These are phyloP conservation scores for Populus simonii DNA, from an alignment of 345 rosid genomes.

Conservation along the genomic window DNA sequence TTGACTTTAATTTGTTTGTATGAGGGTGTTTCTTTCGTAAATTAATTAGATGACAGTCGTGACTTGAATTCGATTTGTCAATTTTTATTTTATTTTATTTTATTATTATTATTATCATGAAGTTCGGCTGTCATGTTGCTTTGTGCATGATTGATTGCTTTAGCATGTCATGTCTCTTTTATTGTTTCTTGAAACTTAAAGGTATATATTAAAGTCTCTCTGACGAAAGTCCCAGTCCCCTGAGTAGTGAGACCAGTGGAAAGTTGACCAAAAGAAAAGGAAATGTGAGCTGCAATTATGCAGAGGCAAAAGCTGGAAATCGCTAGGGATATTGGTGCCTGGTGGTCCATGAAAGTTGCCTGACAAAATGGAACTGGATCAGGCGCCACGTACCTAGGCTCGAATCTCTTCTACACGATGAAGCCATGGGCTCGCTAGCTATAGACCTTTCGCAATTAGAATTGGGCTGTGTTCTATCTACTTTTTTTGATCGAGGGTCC, in stretches of 20 bases:
- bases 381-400: background rate
- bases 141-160: background rate
- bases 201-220: background rate
- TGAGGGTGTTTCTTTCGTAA: background rate
- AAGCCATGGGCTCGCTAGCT: background rate
- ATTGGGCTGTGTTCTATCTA: background rate
- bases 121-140: background rate
- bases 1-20: background rate
- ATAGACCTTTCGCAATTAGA: background rate
- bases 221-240: background rate
- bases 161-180: background rate
- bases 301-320: background rate
- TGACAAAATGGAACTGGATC: background rate
- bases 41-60: too few relatives aligned
- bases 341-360: conserved; percentile 6
- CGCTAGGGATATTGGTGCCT: background rate
- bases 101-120: background rate
- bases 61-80: background rate
- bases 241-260: background rate
- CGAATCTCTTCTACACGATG: background rate
- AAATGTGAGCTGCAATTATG: background rate
- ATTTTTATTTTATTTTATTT: too few relatives aligned
- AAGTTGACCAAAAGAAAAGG: background rate
- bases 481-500: background rate
- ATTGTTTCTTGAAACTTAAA: background rate